Base-by-base conservation (phyloP, 108 stramenopile species). In the Cylindrotheca fusiformis region DNA sequence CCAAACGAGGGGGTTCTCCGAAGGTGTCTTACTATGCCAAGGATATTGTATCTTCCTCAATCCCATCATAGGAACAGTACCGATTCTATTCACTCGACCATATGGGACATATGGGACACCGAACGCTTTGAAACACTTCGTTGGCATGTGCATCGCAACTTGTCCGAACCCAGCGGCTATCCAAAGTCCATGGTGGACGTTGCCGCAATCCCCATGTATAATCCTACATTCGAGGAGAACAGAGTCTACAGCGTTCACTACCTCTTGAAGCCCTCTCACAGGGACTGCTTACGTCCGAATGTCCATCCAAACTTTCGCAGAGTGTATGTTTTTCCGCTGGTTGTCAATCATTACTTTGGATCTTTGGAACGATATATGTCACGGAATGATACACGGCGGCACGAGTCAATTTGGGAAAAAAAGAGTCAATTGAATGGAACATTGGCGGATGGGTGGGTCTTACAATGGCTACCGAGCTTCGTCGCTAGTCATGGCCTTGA, bases 341-440 rank as follows among this genome's bases (percentile, higher is more conserved):
- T 49, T 22, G 59, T 58, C n/a, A 52, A 63, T 49, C 79, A 80
- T 45, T 80, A 80, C 32, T 10, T 71, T 25, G 79, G 79, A 52
- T 68, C 74, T 20, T 32, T 53, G 32, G 79, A 75, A 48, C 69
- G 79, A 2, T 75, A 75, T 60, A 45, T 52, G 31, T 50, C 60
- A 4, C 48, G 79, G 17, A 65, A 60, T 5, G 74, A 80, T 64
- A 36, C 51, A 12, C 60, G 77, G 22, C 60, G 77, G 12, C 58
- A 58, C 33, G 10, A 26, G 3, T 27, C 33, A 2, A 48, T 64
- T 17, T 69, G 58, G 12, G 21, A 66, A 18, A 8, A 48, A 47
- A 65, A 70, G 41, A 58, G 58, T 0, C 17, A 45, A 26, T 55
- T 56, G 17, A 62, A 60, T 49, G 72, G 32, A 8, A 58, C 60